Base-by-base conservation (phyloP, 495 filamentous ascomycete genomes). In the Stereocaulon alpinum region DNA sequence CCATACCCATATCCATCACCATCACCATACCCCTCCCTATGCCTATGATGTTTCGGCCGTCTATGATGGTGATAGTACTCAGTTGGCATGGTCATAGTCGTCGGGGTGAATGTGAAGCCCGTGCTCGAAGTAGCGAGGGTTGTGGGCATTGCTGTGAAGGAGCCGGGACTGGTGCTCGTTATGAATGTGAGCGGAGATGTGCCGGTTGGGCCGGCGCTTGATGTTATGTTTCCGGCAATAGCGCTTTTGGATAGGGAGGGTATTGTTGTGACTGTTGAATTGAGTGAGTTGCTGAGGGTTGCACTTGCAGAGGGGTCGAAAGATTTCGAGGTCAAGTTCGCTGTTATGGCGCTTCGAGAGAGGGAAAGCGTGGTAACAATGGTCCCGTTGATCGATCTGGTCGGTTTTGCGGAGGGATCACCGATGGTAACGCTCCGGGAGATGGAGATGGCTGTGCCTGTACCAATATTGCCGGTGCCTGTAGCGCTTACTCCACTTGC, bases 31-130 rank as follows among this genome's bases (percentile, higher is more conserved):
- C 34, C 20, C 5, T 11, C 2, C 29, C 20, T 45, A 24, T 45
- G 22, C 22, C 20, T 27, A 30, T 9, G 1, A 42, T 11, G 45
- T 32, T 42, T 55, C 3, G 52, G 52, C 22, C 41, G 40, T 34
- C 29, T 37, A 40, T 55, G 52, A 40, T 42, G 52, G 17, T 29
- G 41, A 20, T 6, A 55, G 34, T 55, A 55, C 18, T 55, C 52
- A 37, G 34, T 10, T 12, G 34, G 34, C 34, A 37, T 37, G 9
- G 34, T 37, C 34, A 10, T 37, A 37, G 34, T 37, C 34, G 34
- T 37, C 7, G 34, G 34, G 4, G 34, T 37, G 34, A 37, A 37
- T 7, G 34, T 37, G 7, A 37, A 37, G 9, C 34, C 4, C 12
- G 34, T 37, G 34, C 34, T 11, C n/a, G 49, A 29, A 5, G 49